A percentile compares a stretch with the other conserved stretches of the same genome.
phyloP scores from a whole-genome alignment of 192 early-diverging fungal species.

The Coemansia sp. region DNA sequence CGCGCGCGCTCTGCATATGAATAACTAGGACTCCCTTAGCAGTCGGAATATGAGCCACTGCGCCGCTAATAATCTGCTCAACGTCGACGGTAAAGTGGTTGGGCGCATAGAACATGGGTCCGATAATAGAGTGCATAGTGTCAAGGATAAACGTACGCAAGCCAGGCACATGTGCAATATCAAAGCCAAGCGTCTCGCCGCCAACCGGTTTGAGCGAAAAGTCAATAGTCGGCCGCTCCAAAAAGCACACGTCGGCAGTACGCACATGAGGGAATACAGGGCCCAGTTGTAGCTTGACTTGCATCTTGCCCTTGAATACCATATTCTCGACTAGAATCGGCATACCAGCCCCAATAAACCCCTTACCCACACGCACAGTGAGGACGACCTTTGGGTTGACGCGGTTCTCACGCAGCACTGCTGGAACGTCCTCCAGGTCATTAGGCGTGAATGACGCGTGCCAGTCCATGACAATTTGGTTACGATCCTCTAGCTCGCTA shows the following conservation, averaged over 20 bases:
- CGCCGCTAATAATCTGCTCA: constrained; percentile 76
- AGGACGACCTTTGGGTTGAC: constrained; percentile 90
- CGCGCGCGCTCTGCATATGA: constrained; percentile 77
- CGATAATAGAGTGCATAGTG: constrained; percentile 71
- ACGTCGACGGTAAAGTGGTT: constrained; percentile 80
- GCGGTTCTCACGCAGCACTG: constrained; percentile 67
- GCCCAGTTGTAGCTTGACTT: constrained; percentile 84
- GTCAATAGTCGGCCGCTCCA: constrained; percentile 85
- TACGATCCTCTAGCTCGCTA: constrained; percentile 70
- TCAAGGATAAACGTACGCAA: constrained; percentile 76
- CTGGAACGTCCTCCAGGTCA: constrained; percentile 74
- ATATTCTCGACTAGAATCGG: constrained; percentile 87
- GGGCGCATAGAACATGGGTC: constrained; percentile 86
- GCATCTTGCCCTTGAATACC: constrained; percentile 78
- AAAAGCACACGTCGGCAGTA: constrained; percentile 81
- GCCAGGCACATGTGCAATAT: constrained; percentile 89
- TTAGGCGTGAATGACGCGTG: constrained; percentile 84
- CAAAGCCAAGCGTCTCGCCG: constrained; percentile 81
- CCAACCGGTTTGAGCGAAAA: constrained; percentile 91
- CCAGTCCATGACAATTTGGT: constrained; percentile 90
- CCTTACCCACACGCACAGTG: constrained; percentile 84
- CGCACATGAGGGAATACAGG: constrained; percentile 77
- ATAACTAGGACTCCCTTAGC: constrained; percentile 88
- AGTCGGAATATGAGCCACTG: constrained; percentile 64
- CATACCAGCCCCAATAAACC: constrained; percentile 81